phyloP scores from a whole-genome alignment of 768 basidiomycete species.

The Suillus clintonianus region DNA sequence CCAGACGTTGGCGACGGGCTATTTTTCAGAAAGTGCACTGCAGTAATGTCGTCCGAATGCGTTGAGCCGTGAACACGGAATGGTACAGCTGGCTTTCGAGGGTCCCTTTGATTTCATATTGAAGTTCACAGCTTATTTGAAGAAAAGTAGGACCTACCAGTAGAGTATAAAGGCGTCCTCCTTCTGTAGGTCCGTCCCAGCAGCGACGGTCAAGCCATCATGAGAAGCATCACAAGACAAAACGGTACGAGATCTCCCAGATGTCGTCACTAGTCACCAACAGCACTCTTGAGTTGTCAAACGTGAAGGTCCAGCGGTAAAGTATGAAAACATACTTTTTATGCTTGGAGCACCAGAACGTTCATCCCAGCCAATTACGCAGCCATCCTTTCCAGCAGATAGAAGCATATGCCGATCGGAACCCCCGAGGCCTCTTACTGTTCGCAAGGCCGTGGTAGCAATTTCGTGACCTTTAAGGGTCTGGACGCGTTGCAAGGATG shows the following conservation, averaged over 20 bases:
- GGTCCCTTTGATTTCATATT: slow-evolving; percentile 60
- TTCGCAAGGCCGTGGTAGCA: slow-evolving; percentile 57
- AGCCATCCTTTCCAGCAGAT: slow-evolving; percentile 72
- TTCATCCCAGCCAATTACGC: slow-evolving; percentile 76
- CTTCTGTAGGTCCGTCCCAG: slow-evolving; percentile 78
- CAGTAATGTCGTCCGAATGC: slow-evolving; percentile 92
- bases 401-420: slow-evolving; percentile 48
- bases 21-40: slow-evolving; percentile 52
- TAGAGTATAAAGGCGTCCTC: slow-evolving; percentile 84
- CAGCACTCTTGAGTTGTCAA: slow-evolving; percentile 41
- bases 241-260: slow-evolving; percentile 45
- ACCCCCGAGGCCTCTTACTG: slow-evolving; percentile 44
- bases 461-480: slow-evolving; percentile 58
- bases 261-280: slow-evolving; percentile 46
- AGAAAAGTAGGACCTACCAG: slow-evolving; percentile 53
- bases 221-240: slow-evolving; percentile 71
- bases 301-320: slow-evolving; percentile 6
- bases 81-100: slow-evolving; percentile 70
- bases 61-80: slow-evolving; percentile 80
- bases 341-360: slow-evolving; percentile 52
- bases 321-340: slow-evolving; percentile 51
- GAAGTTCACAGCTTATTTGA: neutral
- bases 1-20: slow-evolving; percentile 33
- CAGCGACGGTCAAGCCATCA: slow-evolving; percentile 74
- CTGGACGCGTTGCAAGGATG: slow-evolving; percentile 46